These are phyloP conservation scores for Dicorynia guianensis DNA, from an alignment of 306 rosid genomes.

Conservation along the genomic window DNA sequence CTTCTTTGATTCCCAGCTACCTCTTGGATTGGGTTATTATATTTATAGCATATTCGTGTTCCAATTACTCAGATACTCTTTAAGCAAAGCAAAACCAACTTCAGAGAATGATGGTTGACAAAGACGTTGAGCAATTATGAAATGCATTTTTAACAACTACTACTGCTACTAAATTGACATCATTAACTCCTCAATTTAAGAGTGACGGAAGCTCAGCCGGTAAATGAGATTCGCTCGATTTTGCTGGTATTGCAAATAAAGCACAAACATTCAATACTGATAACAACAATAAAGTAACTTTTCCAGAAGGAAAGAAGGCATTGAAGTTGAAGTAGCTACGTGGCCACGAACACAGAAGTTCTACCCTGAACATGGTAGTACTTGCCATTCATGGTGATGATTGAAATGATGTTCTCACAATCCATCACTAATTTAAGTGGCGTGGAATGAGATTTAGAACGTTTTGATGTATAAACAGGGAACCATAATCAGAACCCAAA, in stretches of 20 bases:
- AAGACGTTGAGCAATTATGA: not conserved
- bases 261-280: not conserved
- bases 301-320: no score
- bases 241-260: no score
- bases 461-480: not conserved
- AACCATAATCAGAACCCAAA: not conserved
- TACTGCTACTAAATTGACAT: no score
- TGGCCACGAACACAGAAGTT: no score
- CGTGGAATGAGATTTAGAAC: not conserved
- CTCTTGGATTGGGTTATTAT: not conserved
- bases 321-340: no score
- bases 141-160: not conserved
- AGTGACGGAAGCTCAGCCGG: not conserved
- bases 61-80: not conserved
- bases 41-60: slow-evolving; percentile 3
- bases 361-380: no score
- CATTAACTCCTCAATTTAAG: not conserved
- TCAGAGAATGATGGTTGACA: no score
- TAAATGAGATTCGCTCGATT: not conserved
- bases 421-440: not conserved
- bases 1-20: not conserved
- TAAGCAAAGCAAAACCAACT: not conserved
- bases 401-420: not conserved
- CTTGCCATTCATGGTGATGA: not conserved
- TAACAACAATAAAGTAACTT: no score